Evolutionary conservation across 192 early-diverging fungal species (phyloP).

Genomic region (Backusella circina): DNA sequence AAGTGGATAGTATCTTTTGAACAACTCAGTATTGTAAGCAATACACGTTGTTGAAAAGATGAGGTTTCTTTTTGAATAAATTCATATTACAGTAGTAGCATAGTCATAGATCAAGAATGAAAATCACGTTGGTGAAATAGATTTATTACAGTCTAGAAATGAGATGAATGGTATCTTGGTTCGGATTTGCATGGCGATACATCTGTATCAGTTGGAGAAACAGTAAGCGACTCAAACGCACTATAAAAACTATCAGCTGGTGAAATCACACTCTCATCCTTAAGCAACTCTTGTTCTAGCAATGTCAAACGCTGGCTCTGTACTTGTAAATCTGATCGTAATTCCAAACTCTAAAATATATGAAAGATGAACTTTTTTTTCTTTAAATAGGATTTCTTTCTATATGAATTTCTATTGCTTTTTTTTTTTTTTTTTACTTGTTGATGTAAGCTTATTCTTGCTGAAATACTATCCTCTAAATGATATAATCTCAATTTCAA

Average conservation of each 20-base stretch:
- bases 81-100: too few relatives aligned
- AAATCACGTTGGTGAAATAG: too few relatives aligned
- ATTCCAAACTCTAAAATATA: not conserved
- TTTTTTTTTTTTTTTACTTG: not conserved
- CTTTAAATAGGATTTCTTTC: not conserved
- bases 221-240: not conserved
- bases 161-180: too few relatives aligned
- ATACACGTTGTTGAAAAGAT: too few relatives aligned
- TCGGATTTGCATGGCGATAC: not conserved
- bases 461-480: slow-evolving; percentile 1
- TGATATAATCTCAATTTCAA: slow-evolving; percentile 14
- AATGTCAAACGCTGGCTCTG: not conserved
- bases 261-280: not conserved
- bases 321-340: not conserved
- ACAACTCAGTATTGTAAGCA: too few relatives aligned
- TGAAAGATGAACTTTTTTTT: not conserved
- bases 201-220: not conserved
- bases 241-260: not conserved
- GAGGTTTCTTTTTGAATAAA: too few relatives aligned
- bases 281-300: not conserved
- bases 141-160: too few relatives aligned
- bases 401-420: too few relatives aligned
- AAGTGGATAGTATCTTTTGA: too few relatives aligned
- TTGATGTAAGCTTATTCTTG: not conserved
- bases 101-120: too few relatives aligned